Base-by-base conservation (phyloP, 352 stramenopile genomes). In the Blastocystis sp. region DNA sequence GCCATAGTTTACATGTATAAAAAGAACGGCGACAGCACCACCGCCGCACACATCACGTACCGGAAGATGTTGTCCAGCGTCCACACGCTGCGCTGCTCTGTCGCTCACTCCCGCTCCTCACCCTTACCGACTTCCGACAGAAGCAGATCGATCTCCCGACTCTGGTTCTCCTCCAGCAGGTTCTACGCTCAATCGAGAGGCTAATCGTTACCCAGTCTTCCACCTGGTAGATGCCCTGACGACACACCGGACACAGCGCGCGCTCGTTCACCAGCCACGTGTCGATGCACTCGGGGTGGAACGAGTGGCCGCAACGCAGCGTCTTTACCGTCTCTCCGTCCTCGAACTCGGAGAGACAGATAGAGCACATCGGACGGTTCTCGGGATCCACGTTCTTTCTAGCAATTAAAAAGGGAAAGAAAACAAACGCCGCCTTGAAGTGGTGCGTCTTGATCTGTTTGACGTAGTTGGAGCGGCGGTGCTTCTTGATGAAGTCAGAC, bases 211-310 rank as follows among this genome's bases (percentile, higher is more conserved):
- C 61, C 69, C 69, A 81, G 18, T 67, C 71, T 48, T 87, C 71
- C 48, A 86, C 72, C 40, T 86, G 51, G 84, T 87, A 86, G 34
- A 97, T 92, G 88, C 96, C 92, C 86, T 94, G 92, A 67, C 95
- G 94, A 87, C 94, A 98, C 32, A 94, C 94, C 6, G 94, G 94
- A 87, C 94, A 98, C 67, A 81, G 40, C 21, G 92, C 94, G 61
- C 89, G 91, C 84, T 96, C 92, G 72, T 94, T 92, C 78, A 93
- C 90, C 49, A 96, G 92, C 94, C 94, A 98, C 48, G 91, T 92
- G 49, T 92, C 87, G 84, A 98, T 93, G 89, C 94, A 98, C 51
- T 90, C 88, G 34, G 92, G 87, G 87, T 98, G 94, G 88, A 97
- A 98, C 51, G 92, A 87, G 89, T 98, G 94, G 56, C 90, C 90